phyloP scores from a whole-genome alignment of 805 yeast species.

The Cyberlindnera petersonii region DNA sequence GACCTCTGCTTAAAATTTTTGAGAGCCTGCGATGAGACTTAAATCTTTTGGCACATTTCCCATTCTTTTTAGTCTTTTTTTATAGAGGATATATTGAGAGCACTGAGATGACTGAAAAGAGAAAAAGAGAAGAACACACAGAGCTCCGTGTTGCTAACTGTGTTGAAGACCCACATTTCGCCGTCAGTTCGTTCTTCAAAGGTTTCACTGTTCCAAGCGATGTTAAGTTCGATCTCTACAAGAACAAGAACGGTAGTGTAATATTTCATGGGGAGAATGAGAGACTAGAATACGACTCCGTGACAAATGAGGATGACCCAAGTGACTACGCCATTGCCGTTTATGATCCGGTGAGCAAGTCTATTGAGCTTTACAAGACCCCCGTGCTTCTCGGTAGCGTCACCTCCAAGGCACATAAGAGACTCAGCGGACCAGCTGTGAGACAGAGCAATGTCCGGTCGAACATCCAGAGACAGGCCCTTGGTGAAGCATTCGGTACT shows the following conservation, averaged over 20 bases:
- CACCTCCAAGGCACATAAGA: slow-evolving; percentile 56
- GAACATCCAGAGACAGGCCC: slow-evolving; percentile 66
- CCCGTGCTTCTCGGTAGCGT: slow-evolving; percentile 63
- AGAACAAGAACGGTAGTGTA: slow-evolving; percentile 35
- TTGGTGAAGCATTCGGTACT: slow-evolving; percentile 97
- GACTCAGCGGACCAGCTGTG: slow-evolving; percentile 57
- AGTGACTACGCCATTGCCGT: slow-evolving; percentile 67
- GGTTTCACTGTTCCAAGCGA: slow-evolving; percentile 62
- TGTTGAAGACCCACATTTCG: slow-evolving; percentile 44
- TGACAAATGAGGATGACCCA: slow-evolving; percentile 33
- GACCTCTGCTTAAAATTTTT: no score
- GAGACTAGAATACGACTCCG: slow-evolving; percentile 70
- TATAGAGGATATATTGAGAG: neutral
- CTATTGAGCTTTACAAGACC: slow-evolving; percentile 59
- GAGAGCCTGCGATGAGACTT: slow-evolving; percentile 7
- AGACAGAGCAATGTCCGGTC: slow-evolving; percentile 49
- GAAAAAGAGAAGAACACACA: slow-evolving; percentile 36
- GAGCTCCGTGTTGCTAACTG: slow-evolving; percentile 36
- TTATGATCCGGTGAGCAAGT: slow-evolving; percentile 62
- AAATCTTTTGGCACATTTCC: neutral
- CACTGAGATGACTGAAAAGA: slow-evolving; percentile 21
- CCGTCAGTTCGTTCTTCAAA: slow-evolving; percentile 73
- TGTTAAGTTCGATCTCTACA: slow-evolving; percentile 60
- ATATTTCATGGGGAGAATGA: slow-evolving; percentile 77
- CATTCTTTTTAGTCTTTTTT: neutral